phyloP scores from a whole-genome alignment of 2,329 filamentous ascomycete species.

The Scytalidium sp. region DNA sequence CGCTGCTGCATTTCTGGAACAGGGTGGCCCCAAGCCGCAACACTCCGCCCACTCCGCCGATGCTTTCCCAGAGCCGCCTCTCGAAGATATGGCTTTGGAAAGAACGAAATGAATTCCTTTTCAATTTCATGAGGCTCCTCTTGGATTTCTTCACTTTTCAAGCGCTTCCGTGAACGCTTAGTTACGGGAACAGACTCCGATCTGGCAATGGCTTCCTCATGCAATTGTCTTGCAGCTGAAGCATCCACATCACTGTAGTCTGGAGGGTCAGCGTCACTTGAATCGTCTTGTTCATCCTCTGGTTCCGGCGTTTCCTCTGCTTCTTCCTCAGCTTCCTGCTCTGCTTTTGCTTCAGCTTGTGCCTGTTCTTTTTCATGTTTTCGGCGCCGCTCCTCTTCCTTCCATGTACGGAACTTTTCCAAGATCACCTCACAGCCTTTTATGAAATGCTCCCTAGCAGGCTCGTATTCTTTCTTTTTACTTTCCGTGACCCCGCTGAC shows the following conservation, averaged over 20 bases:
- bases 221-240: slow-evolving; percentile 70
- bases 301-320: slow-evolving; percentile 3
- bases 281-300: slow-evolving; percentile 25
- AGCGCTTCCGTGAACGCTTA: slow-evolving; percentile 27
- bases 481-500: slow-evolving; percentile 77
- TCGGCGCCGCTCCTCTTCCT: slow-evolving; percentile 80
- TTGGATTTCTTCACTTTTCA: slow-evolving; percentile 26
- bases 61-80: slow-evolving; percentile 73
- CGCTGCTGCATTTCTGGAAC: slow-evolving; percentile 68
- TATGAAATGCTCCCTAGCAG: slow-evolving; percentile 81
- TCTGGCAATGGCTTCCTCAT: slow-evolving; percentile 37
- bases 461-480: slow-evolving; percentile 82
- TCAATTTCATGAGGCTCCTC: slow-evolving; percentile 25
- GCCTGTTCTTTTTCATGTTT: slow-evolving; percentile 73
- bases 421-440: slow-evolving; percentile 77
- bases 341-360: slow-evolving; percentile 42
- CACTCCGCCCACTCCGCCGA: slow-evolving; percentile 65
- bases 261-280: slow-evolving; percentile 49
- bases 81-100: slow-evolving; percentile 66
- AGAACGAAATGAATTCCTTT: slow-evolving; percentile 83
- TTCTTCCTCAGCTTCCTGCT: slow-evolving; percentile 26
- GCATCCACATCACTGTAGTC: slow-evolving; percentile 70
- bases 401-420: slow-evolving; percentile 86
- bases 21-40: slow-evolving; percentile 77
- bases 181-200: slow-evolving; percentile 18